Evolutionary conservation across 352 stramenopile genomes (phyloP).

Genomic region (Globisporangium cystogenes): DNA sequence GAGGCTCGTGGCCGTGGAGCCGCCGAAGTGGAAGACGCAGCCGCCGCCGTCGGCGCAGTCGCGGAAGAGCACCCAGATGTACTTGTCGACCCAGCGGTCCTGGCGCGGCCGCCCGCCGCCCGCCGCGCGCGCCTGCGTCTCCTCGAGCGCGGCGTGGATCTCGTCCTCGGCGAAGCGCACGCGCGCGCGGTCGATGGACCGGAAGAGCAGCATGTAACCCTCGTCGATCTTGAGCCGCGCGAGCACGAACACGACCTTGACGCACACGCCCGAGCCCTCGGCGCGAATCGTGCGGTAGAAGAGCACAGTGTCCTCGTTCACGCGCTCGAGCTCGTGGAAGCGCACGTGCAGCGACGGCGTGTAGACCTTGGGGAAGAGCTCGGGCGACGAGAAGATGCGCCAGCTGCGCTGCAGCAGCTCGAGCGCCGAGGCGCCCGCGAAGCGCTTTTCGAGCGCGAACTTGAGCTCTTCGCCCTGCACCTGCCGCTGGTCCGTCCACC

Average conservation of each 20-base stretch:
- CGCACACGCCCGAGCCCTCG: conserved; percentile 22
- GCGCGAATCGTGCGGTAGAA: conserved; percentile 48
- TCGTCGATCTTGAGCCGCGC: conserved; percentile 45
- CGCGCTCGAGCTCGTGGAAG: conserved; percentile 40
- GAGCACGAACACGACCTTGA: conserved; percentile 61
- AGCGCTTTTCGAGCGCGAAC: conserved; percentile 60
- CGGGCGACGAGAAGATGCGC: conserved; percentile 43
- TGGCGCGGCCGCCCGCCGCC: conserved; percentile 8
- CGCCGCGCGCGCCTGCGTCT: conserved; percentile 5
- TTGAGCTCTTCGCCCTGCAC: conserved; percentile 34
- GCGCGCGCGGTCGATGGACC: conserved; percentile 40
- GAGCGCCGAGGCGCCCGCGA: conserved; percentile 23
- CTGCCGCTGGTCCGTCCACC: conserved; percentile 62
- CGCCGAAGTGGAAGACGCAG: conserved; percentile 61
- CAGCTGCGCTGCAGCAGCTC: conserved; percentile 48
- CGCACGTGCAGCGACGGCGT: conserved; percentile 28
- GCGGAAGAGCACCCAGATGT: conserved; percentile 59
- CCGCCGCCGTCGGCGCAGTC: conserved; percentile 16
- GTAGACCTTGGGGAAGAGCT: conserved; percentile 48
- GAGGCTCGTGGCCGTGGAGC: conserved; percentile 33
- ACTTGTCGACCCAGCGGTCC: conserved; percentile 56
- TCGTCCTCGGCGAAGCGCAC: conserved; percentile 46
- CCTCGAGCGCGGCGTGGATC: conserved; percentile 12
- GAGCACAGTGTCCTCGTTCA: conserved; percentile 51
- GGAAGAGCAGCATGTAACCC: conserved; percentile 61